A percentile compares a stretch with the other conserved stretches of the same genome.
Conservation (phyloP, 1,284 basidiomycete species). For the Moesziomyces parantarcticus region DNA sequence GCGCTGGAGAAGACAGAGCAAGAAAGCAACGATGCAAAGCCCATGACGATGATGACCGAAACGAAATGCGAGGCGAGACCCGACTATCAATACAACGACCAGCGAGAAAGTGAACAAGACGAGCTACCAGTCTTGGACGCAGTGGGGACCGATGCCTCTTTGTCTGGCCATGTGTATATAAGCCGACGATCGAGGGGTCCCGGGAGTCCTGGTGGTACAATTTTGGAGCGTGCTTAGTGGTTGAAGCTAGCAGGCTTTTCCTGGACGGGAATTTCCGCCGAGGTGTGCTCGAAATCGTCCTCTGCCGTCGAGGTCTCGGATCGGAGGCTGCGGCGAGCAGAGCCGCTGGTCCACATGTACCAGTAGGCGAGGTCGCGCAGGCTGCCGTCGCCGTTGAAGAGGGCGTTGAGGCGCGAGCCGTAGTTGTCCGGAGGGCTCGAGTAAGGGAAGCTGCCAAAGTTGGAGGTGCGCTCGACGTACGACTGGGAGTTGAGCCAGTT, state of each 20-base stretch:
- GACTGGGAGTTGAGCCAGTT: conserved; percentile 44
- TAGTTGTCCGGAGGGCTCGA: conserved; percentile 53
- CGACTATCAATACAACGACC: conserved; percentile 9
- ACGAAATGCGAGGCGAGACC: neutral
- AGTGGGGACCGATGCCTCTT: neutral
- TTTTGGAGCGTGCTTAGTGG: conserved; percentile 1
- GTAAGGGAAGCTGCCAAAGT: conserved; percentile 58
- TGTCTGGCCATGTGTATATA: neutral
- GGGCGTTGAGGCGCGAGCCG: conserved; percentile 53
- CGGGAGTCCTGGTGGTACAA: neutral
- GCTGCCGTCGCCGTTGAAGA: conserved; percentile 54
- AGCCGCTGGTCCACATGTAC: conserved; percentile 31
- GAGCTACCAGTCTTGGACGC: neutral
- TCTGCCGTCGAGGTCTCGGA: conserved; percentile 24
- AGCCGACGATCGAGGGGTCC: neutral
- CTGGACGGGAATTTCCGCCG: conserved; percentile 17
- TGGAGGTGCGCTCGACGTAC: conserved; percentile 60
- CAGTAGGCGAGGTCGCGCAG: conserved; percentile 43
- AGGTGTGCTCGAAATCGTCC: conserved; percentile 23
- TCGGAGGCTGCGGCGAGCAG: conserved; percentile 20
- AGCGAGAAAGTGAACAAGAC: too few relatives aligned
- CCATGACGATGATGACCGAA: conserved; percentile 8
- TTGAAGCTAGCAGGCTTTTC: conserved; percentile 40
- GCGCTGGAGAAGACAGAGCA: neutral
- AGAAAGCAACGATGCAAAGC: neutral